A percentile compares a stretch with the other conserved stretches of the same genome.
phyloP scores from a whole-genome alignment of 2,329 filamentous ascomycete genomes.

The Fusarium foetens region DNA sequence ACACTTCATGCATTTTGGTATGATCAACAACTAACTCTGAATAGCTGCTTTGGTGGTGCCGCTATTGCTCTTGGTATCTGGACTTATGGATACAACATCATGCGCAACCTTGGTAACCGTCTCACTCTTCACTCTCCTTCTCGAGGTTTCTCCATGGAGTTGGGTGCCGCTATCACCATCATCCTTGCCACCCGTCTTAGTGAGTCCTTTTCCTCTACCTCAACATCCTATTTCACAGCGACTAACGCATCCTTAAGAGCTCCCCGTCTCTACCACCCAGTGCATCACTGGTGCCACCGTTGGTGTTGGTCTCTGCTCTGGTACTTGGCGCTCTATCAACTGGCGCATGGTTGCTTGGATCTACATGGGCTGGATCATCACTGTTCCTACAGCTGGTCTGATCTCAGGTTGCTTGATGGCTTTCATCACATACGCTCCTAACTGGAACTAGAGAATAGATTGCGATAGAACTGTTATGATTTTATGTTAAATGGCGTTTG shows the following conservation, averaged over 20 bases:
- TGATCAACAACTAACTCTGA: not conserved
- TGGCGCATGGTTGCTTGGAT: constrained; percentile 72
- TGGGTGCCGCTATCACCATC: constrained; percentile 69
- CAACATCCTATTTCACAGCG: fast-evolving
- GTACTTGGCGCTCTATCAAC: constrained; percentile 68
- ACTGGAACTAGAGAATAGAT: constrained; percentile 47
- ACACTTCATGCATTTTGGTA: no score
- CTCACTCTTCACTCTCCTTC: constrained; percentile 70
- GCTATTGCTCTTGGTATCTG: constrained; percentile 67
- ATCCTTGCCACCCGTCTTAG: constrained; percentile 70
- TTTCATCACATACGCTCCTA: constrained; percentile 70
- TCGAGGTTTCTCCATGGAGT: constrained; percentile 69
- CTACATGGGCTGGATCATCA: constrained; percentile 70
- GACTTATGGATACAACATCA: constrained; percentile 74
- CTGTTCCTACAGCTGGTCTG: constrained; percentile 65
- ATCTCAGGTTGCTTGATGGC: constrained; percentile 70
- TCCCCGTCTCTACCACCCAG: constrained; percentile 73
- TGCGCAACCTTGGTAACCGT: constrained; percentile 70
- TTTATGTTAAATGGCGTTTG: not conserved
- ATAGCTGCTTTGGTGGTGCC: constrained; percentile 59
- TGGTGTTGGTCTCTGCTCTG: constrained; percentile 70
- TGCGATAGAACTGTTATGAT: not conserved
- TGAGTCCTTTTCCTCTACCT: constrained; percentile 36
- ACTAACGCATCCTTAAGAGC: constrained; percentile 48
- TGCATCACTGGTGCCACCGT: constrained; percentile 72